These are phyloP conservation scores for Saccharomycopsis sp. DNA, from an alignment of 805 yeast species.

Conservation along the genomic window DNA sequence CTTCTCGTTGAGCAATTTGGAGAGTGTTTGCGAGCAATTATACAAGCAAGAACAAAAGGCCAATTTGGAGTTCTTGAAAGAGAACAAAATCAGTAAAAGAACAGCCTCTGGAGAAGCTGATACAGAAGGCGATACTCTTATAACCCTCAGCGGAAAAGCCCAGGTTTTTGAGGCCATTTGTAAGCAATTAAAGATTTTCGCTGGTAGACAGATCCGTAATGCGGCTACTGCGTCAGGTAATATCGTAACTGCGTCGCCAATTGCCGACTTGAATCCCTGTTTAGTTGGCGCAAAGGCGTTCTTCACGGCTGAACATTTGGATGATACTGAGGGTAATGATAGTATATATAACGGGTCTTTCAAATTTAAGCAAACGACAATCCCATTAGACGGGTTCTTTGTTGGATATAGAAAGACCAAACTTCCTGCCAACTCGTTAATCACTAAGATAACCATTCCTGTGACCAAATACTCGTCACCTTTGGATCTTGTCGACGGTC, in stretches of 20 bases:
- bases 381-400: slow-evolving; percentile 38
- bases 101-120: too few species aligned
- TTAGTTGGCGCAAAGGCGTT: slow-evolving; percentile 37
- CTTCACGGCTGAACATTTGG: slow-evolving; percentile 31
- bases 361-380: slow-evolving; percentile 21
- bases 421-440: slow-evolving; percentile 32
- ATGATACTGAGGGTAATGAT: slow-evolving; percentile 15
- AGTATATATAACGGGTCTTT: slow-evolving; percentile 21
- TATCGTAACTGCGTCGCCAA: slow-evolving; percentile 44
- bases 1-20: slow-evolving; percentile 35
- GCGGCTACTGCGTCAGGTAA: slow-evolving; percentile 47
- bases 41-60: slow-evolving; percentile 8
- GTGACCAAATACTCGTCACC: slow-evolving; percentile 26
- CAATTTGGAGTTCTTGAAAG: slow-evolving; percentile 10
- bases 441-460: slow-evolving; percentile 36
- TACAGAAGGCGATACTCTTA: background rate
- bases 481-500: background rate
- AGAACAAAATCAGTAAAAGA: slow-evolving; percentile 6
- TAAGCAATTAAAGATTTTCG: slow-evolving; percentile 39
- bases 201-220: slow-evolving; percentile 43
- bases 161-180: slow-evolving; percentile 35
- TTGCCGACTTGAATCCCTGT: slow-evolving; percentile 42
- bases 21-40: slow-evolving; percentile 31
- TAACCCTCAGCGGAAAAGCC: slow-evolving; percentile 25
- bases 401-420: slow-evolving; percentile 37